Evolutionary conservation across 768 basidiomycete genomes (phyloP).

Genomic region (Podaxis pistillaris): DNA sequence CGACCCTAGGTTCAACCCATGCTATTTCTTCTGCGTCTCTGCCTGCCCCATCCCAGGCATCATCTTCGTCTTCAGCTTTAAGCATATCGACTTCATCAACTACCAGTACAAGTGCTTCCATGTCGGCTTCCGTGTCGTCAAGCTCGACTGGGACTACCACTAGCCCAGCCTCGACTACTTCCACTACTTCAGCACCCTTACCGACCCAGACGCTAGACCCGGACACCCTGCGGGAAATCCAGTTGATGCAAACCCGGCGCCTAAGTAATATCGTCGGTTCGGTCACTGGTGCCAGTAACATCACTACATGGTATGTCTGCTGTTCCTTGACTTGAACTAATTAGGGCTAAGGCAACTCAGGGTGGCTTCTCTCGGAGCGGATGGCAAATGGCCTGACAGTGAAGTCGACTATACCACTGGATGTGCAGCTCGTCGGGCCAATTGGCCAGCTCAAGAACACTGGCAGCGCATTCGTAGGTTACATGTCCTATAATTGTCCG

Average conservation of each 20-base stretch:
- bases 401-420: conserved; percentile 64
- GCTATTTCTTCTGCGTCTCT: not conserved
- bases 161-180: not conserved
- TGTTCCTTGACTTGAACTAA: not conserved
- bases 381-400: conserved; percentile 53
- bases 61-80: not conserved
- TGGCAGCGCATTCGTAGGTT: conserved; percentile 52
- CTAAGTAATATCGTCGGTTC: conserved; percentile 40
- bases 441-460: conserved; percentile 67
- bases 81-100: not conserved
- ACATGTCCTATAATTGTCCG: not conserved
- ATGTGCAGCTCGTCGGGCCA: conserved; percentile 59
- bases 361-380: conserved; percentile 44
- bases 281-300: conserved; percentile 30
- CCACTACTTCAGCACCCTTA: not conserved
- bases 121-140: not conserved
- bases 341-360: conserved; percentile 25
- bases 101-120: not conserved
- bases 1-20: not conserved
- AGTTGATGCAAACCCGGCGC: conserved; percentile 30
- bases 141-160: not conserved
- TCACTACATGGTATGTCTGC: conserved; percentile 35
- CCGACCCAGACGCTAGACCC: conserved; percentile 9
- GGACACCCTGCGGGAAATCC: conserved; percentile 2
- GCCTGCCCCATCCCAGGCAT: not conserved